Conservation (phyloP, 352 stramenopile species). For the Phytophthora sp. region DNA sequence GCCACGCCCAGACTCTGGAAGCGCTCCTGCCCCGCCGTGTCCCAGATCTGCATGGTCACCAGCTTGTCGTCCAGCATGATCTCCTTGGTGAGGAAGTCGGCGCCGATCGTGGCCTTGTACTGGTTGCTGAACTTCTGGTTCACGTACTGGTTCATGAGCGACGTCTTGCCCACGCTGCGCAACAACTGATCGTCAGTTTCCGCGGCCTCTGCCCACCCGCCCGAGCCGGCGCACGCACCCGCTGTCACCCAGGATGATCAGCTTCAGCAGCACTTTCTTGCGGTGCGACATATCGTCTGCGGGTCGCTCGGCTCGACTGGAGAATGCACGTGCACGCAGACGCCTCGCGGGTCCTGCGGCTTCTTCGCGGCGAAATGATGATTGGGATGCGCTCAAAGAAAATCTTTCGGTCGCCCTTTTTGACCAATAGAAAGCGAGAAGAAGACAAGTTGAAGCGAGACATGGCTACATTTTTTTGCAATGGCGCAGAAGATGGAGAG, state of each 20-base stretch:
- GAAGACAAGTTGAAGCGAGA: constrained; percentile 22
- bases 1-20: constrained; percentile 98
- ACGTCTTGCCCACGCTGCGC: constrained; percentile 97
- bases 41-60: constrained; percentile 99
- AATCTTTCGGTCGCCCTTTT: constrained; percentile 21
- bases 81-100: constrained; percentile 99
- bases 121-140: constrained; percentile 98
- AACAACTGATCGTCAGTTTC: background rate
- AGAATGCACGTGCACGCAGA: constrained; percentile 1
- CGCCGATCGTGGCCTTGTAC: constrained; percentile 99
- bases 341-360: background rate
- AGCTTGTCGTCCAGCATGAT: constrained; percentile 96
- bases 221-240: constrained; percentile 72
- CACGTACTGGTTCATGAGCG: constrained; percentile 99
- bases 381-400: constrained; percentile 28
- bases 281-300: constrained; percentile 73
- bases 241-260: constrained; percentile 98
- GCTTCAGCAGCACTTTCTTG: constrained; percentile 98
- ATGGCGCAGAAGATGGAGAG: too few relatives aligned
- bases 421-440: constrained; percentile 29
- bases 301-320: background rate
- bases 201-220: background rate
- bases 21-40: constrained; percentile 98
- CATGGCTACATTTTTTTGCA: constrained; percentile 30
- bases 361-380: constrained; percentile 13